Evolutionary conservation across 2,329 filamentous ascomycete genomes (phyloP), one percentile per base, ranked within the genome.

Genomic region (Aspergillus sojae): DNA sequence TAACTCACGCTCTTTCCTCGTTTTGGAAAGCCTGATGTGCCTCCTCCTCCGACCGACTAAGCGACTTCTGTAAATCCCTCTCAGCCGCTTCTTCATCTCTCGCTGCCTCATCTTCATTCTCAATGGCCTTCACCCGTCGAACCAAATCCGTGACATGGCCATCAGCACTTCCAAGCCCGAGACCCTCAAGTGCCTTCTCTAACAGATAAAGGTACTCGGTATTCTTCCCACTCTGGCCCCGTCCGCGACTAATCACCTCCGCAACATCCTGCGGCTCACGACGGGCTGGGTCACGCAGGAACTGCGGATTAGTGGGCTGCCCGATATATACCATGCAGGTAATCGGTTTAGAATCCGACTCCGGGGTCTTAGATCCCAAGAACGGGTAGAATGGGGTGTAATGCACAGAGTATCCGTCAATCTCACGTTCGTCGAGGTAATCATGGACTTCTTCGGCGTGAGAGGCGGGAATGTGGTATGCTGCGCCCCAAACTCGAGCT

Each of bases 401-500:
- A 79, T 97, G 94, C 69, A 97, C 96, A 60, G 89, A 92, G 80
- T 99, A 99, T 30, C 95, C 95, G 80, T 98, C 97, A 75, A 98
- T 97, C 79, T 99, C 95, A 53, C 95, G 90, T 68, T 97, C 94
- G 78, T 98, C 94, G 55, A 99, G 91, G 77, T 97, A 97, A 63
- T 89, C 86, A 70, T 92, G 90, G 4, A 97, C 94, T 80, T 94
- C 90, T 64, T 88, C 85, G 26, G 96, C 93, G 68, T 89, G 86
- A 2, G 86, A 83, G 7, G 89, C 79, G 32, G 85, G 83, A 78
- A 97, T 94, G 74, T 94, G 91, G 81, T 97, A 96, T 67, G 94
- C 95, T 19, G 92, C 91, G 62, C 95, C 95, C 94, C 94, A 98
- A 71, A 97, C 93, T 71, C 86, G 62, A 85, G 71, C 75, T 62